Evolutionary conservation across 2,329 filamentous ascomycete species (phyloP), one percentile per base, ranked within the genome.

Genomic region (Fusarium cyanostomum): DNA sequence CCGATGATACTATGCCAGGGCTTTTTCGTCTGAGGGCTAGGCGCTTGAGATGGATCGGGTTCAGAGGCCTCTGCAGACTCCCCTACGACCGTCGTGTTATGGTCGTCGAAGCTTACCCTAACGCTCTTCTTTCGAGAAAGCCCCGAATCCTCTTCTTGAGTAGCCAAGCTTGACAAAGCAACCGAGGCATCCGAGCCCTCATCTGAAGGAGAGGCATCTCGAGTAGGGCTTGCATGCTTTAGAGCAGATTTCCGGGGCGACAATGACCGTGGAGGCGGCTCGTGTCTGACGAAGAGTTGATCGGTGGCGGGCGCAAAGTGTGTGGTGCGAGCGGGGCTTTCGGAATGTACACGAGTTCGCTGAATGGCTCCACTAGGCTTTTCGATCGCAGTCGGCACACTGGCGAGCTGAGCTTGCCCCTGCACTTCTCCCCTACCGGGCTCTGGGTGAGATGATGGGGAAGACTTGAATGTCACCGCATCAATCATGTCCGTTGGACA

Each of bases 91-190:
- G 84, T 77, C 8, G 82, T 84, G n/a, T 77, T 81, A 30, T 84
- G 83, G 45, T 92, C 89, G 62, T 92, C 89, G 71, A 93, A 97
- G 77, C 92, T 97, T 42, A 94, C 91, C 21, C 91, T 82, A 1
- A 85, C 85, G 34, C 82, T 84, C 74, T 89, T 92, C 76, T 87
- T 92, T 57, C 85, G 81, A 15, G 76, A 68, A 2, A 74, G 28
- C 2, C 69, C 44, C 2, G 69, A 24, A 10, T 85, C 21, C 21
- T 21, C 82, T 3, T 82, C 79, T 7, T 72, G 69, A 5, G 49
- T 45, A 6, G 57, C 67, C 13, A 69, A 65, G 11, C 69, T 71
- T 30, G 66, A 64, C 24, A 53, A 66, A 41, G 68, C 73, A 37
- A 61, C 68, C 1, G 79, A 82, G 38, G 73, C 75, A 66, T 82